These are phyloP conservation scores for Parietaria judaica DNA, from an alignment of 306 rosid genomes.

Conservation along the genomic window DNA sequence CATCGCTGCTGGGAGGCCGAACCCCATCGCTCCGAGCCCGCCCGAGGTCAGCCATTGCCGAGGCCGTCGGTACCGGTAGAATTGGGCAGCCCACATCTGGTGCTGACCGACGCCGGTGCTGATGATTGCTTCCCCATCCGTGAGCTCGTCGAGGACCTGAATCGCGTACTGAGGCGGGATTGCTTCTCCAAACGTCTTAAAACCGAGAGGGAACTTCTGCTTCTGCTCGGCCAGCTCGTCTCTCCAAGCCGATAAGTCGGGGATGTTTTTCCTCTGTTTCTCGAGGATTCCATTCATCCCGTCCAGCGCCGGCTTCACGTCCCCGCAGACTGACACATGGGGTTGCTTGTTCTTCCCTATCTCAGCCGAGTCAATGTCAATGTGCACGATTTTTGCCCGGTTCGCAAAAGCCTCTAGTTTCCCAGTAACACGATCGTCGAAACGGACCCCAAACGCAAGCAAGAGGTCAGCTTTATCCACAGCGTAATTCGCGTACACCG, in stretches of 20 bases:
- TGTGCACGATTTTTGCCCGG: slow-evolving; percentile 83
- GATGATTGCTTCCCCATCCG: slow-evolving; percentile 64
- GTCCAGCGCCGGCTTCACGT: slow-evolving; percentile 59
- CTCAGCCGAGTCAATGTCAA: slow-evolving; percentile 87
- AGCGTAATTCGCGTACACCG: slow-evolving; percentile 85
- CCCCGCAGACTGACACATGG: slow-evolving; percentile 59
- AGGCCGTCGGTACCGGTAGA: slow-evolving; percentile 63
- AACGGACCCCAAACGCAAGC: slow-evolving; percentile 90
- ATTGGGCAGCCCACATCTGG: slow-evolving; percentile 94
- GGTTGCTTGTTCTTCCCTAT: slow-evolving; percentile 96
- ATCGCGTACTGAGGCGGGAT: slow-evolving; percentile 85
- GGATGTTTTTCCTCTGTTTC: slow-evolving; percentile 19
- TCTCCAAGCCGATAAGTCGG: slow-evolving; percentile 59
- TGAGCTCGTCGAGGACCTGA: slow-evolving; percentile 75
- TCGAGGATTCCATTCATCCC: slow-evolving; percentile 59
- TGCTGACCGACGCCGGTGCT: slow-evolving; percentile 94
- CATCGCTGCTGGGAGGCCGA: slow-evolving; percentile 83
- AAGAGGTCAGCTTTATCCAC: slow-evolving; percentile 67
- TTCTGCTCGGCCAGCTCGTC: slow-evolving; percentile 69
- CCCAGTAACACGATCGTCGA: slow-evolving; percentile 87
- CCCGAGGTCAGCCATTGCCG: slow-evolving; percentile 81
- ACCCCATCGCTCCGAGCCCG: slow-evolving; percentile 95
- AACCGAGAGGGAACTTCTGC: slow-evolving; percentile 50
- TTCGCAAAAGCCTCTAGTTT: slow-evolving; percentile 84
- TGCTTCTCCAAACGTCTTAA: slow-evolving; percentile 52